A percentile compares a stretch with the other conserved stretches of the same genome.
Evolutionary conservation across 2,329 filamentous ascomycete genomes (phyloP).

Genomic region (Bipolaris victoriae): DNA sequence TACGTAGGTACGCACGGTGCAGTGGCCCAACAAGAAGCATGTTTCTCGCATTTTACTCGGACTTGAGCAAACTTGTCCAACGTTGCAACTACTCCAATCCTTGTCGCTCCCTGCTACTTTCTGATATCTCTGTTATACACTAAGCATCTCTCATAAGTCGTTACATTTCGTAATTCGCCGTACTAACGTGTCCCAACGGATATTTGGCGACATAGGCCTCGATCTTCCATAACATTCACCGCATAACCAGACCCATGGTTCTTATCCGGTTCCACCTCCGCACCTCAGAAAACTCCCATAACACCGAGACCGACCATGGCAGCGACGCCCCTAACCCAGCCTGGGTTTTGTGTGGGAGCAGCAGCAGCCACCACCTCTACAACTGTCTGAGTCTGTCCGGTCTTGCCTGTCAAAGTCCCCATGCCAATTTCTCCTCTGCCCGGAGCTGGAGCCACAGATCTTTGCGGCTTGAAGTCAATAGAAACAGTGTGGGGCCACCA

Average conservation of each 20-base stretch:
- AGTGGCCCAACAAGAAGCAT: neutral
- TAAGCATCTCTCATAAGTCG: conserved; percentile 5
- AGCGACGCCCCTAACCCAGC: conserved; percentile 25
- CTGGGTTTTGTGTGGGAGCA: conserved; percentile 24
- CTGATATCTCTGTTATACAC: conserved; percentile 2
- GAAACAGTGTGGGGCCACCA: conserved; percentile 43
- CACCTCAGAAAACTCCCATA: conserved; percentile 26
- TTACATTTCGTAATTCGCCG: conserved; percentile 1
- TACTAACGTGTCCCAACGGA: conserved; percentile 2
- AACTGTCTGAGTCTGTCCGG: conserved; percentile 37
- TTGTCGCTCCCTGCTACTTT: neutral
- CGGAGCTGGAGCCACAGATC: conserved; percentile 30
- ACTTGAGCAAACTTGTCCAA: conserved; percentile 4
- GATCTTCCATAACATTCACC: neutral
- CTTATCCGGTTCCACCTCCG: neutral
- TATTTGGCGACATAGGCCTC: neutral
- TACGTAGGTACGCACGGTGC: neutral
- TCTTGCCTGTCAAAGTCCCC: conserved; percentile 42
- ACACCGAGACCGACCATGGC: conserved; percentile 34
- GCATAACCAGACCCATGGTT: neutral
- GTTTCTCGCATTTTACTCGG: conserved; percentile 6
- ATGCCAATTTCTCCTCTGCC: conserved; percentile 43
- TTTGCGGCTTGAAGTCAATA: conserved; percentile 30
- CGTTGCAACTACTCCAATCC: neutral
- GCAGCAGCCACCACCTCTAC: conserved; percentile 30